phyloP scores from a whole-genome alignment of 1,284 basidiomycete species.

The Tilletia walkeri region DNA sequence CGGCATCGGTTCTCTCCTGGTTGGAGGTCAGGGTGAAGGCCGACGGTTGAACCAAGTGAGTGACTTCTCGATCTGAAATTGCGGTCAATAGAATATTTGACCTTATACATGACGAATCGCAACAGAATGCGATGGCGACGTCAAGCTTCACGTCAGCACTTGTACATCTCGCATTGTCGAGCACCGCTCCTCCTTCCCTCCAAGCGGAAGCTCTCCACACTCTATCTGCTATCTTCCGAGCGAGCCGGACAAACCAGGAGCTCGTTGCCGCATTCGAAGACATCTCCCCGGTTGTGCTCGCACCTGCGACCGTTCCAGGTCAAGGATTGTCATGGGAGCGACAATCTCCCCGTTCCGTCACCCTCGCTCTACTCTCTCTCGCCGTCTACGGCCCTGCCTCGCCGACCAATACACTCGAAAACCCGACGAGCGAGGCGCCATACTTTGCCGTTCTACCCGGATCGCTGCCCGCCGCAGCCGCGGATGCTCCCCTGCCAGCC shows the following conservation, averaged over 20 bases:
- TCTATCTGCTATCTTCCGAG: slow-evolving; percentile 57
- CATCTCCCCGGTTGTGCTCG: slow-evolving; percentile 37
- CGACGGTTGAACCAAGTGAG: slow-evolving; percentile 60
- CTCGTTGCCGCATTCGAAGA: slow-evolving; percentile 54
- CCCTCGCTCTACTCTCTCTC: slow-evolving; percentile 33
- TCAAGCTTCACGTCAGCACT: slow-evolving; percentile 76
- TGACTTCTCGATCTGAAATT: background rate
- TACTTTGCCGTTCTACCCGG: slow-evolving; percentile 7
- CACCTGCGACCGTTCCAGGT: slow-evolving; percentile 16
- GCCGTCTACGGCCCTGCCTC: slow-evolving; percentile 33
- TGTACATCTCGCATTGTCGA: slow-evolving; percentile 81
- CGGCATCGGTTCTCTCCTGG: slow-evolving; percentile 69
- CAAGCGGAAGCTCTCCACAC: slow-evolving; percentile 73
- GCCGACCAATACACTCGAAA: slow-evolving; percentile 6
- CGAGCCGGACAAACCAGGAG: slow-evolving; percentile 58
- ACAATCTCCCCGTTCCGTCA: slow-evolving; percentile 32
- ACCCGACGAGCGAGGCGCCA: slow-evolving; percentile 13
- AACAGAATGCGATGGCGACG: slow-evolving; percentile 59
- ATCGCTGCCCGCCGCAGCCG: background rate
- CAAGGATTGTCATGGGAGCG: slow-evolving; percentile 25
- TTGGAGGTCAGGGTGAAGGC: slow-evolving; percentile 58
- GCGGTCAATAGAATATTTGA: background rate
- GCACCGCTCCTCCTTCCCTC: slow-evolving; percentile 80
- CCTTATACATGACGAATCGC: slow-evolving; percentile 54
- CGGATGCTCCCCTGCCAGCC: background rate